Percentiles rank a stretch among this genome's conserved stretches.
Conservation (phyloP, 441 rosid genomes). For the Melastoma candidum region DNA sequence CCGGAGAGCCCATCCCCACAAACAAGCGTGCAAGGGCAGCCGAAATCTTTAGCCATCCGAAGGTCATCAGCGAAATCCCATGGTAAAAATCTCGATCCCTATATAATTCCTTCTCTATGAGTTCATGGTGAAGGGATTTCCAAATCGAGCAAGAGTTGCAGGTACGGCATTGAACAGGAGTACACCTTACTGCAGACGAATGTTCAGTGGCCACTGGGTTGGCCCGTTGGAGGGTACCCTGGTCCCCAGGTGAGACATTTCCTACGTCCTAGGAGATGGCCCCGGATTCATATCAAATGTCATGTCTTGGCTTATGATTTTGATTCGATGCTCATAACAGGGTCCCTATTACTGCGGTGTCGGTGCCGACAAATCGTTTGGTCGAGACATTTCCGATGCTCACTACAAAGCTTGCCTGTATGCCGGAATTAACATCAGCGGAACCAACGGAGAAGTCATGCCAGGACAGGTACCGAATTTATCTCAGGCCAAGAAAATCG, state of each 20-base stretch:
- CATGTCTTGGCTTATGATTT: neutral
- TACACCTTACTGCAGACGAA: slow-evolving; percentile 83
- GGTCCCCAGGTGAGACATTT: slow-evolving; percentile 74
- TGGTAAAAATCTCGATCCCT: slow-evolving; percentile 32
- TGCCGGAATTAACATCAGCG: slow-evolving; percentile 90
- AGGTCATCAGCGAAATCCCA: slow-evolving; percentile 66
- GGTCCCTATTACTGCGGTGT: slow-evolving; percentile 98
- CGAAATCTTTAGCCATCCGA: slow-evolving; percentile 55
- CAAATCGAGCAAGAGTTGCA: slow-evolving; percentile 7
- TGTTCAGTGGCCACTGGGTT: slow-evolving; percentile 95
- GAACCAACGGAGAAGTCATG: slow-evolving; percentile 99
- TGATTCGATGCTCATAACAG: slow-evolving; percentile 21
- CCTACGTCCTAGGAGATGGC: neutral
- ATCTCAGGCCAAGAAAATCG: neutral
- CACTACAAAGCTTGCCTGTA: slow-evolving; percentile 95
- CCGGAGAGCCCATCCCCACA: slow-evolving; percentile 95
- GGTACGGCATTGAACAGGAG: slow-evolving; percentile 98
- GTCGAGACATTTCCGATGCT: slow-evolving; percentile 96
- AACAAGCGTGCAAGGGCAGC: slow-evolving; percentile 91
- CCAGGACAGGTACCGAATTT: slow-evolving; percentile 76
- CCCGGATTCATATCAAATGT: neutral
- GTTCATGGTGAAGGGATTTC: neutral
- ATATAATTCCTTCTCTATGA: neutral
- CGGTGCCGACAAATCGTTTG: slow-evolving; percentile 92
- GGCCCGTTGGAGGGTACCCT: slow-evolving; percentile 98